Evolutionary conservation across 2,329 filamentous ascomycete genomes (phyloP).

Genomic region (Periconia digitata): DNA sequence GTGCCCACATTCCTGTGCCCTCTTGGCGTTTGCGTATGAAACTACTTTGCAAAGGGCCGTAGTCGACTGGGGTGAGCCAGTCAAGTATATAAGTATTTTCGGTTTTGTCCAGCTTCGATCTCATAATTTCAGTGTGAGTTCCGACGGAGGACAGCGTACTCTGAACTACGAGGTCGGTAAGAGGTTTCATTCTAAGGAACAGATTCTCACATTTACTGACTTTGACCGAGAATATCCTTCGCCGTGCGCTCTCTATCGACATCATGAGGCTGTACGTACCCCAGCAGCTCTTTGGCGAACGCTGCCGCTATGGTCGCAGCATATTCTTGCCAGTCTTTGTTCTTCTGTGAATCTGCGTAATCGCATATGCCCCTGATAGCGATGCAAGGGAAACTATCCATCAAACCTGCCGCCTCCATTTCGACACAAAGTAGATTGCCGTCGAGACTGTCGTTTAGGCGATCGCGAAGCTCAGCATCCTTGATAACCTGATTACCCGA

Average conservation of each 20-base stretch:
- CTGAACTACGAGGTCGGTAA: neutral
- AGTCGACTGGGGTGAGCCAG: conserved; percentile 8
- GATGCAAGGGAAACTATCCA: conserved; percentile 19
- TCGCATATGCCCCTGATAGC: conserved; percentile 20
- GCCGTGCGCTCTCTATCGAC: conserved; percentile 2
- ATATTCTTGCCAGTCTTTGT: conserved; percentile 17
- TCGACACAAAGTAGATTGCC: conserved; percentile 13
- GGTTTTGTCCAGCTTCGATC: neutral
- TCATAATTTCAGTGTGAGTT: neutral
- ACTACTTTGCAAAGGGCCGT: conserved; percentile 9
- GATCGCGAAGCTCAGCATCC: conserved; percentile 6
- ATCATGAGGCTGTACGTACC: conserved; percentile 1
- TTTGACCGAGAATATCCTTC: conserved; percentile 1
- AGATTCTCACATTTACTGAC: neutral
- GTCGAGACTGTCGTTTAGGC: conserved; percentile 6
- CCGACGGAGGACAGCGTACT: neutral
- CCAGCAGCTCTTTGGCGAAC: conserved; percentile 19
- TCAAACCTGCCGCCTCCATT: conserved; percentile 18
- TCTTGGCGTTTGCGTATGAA: conserved; percentile 9
- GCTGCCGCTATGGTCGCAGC: conserved; percentile 15
- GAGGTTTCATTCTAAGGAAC: neutral
- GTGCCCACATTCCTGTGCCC: conserved; percentile 50
- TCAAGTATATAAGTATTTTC: neutral
- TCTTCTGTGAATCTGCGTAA: conserved; percentile 21
- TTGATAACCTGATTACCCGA: conserved; percentile 6